Percentiles rank a stretch among this genome's conserved stretches.
Evolutionary conservation across 805 yeast species (phyloP).

Genomic region (Saccharomycopsis schoenii): DNA sequence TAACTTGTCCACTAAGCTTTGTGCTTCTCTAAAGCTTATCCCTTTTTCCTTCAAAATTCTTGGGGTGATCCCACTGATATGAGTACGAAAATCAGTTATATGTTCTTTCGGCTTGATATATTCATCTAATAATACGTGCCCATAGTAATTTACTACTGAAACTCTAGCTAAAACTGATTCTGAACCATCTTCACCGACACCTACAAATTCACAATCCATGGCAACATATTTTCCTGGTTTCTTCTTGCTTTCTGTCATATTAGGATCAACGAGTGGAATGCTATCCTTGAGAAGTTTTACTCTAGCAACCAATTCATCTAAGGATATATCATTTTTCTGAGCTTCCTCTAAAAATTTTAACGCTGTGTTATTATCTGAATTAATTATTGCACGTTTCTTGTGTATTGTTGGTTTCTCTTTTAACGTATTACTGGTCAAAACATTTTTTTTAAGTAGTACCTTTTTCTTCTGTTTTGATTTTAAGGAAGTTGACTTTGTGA

Average conservation of each 20-base stretch:
- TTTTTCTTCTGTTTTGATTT: background rate
- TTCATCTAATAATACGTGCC: constrained; percentile 58
- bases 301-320: background rate
- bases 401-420: background rate
- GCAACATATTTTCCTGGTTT: constrained; percentile 64
- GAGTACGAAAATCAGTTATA: constrained; percentile 87
- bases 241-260: constrained; percentile 1
- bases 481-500: background rate
- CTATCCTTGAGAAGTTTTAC: background rate
- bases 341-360: background rate
- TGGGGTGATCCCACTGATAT: constrained; percentile 82
- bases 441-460: background rate
- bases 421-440: background rate
- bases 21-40: constrained; percentile 57
- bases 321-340: background rate
- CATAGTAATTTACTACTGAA: constrained; percentile 76
- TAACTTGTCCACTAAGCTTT: constrained; percentile 40
- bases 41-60: constrained; percentile 54
- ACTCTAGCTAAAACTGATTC: constrained; percentile 76
- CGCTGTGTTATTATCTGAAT: background rate
- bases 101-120: constrained; percentile 66
- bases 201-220: constrained; percentile 92
- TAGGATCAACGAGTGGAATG: background rate
- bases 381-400: background rate
- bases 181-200: constrained; percentile 66